phyloP scores from a whole-genome alignment of 202 grass and related monocot genomes.

The Panicum hallii region DNA sequence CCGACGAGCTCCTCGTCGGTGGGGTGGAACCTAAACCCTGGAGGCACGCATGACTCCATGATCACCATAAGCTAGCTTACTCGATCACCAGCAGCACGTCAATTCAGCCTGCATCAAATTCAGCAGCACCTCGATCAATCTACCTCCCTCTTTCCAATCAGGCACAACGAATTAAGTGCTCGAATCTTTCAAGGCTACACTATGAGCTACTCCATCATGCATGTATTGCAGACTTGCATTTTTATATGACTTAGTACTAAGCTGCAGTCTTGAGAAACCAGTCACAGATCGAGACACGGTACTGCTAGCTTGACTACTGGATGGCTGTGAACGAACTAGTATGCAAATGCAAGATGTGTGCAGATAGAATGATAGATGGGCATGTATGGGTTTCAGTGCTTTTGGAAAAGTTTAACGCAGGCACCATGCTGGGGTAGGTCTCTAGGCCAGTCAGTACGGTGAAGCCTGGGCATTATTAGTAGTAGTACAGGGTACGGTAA shows the following conservation, averaged over 20 bases:
- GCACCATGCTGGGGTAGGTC: constrained; percentile 31
- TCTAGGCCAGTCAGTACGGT: constrained; percentile 39
- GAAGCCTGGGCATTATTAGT: constrained; percentile 52
- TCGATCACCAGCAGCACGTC: constrained; percentile 1
- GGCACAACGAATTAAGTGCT: not conserved
- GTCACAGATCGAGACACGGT: constrained; percentile 4
- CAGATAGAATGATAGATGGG: too few relatives aligned
- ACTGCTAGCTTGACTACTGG: constrained; percentile 28
- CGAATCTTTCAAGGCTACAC: not conserved
- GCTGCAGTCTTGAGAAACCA: constrained; percentile 10
- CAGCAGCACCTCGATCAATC: constrained; percentile 34
- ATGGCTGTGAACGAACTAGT: not conserved
- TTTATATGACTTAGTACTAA: not conserved
- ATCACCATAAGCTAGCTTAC: constrained; percentile 30
- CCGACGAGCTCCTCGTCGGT: constrained; percentile 80
- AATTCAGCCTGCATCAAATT: constrained; percentile 33
- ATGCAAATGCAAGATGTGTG: constrained; percentile 1
- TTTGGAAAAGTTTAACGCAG: constrained; percentile 49
- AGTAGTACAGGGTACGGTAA: not conserved
- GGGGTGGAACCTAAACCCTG: constrained; percentile 80
- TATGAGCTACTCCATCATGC: not conserved
- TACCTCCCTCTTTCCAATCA: not conserved
- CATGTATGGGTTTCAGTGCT: constrained; percentile 62
- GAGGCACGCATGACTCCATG: constrained; percentile 69
- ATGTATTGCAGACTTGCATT: constrained; percentile 10